A percentile compares a stretch with the other conserved stretches of the same genome.
These are phyloP conservation scores for Penicillium hesseltinei DNA, from an alignment of 2,329 filamentous ascomycete species.

Conservation along the genomic window DNA sequence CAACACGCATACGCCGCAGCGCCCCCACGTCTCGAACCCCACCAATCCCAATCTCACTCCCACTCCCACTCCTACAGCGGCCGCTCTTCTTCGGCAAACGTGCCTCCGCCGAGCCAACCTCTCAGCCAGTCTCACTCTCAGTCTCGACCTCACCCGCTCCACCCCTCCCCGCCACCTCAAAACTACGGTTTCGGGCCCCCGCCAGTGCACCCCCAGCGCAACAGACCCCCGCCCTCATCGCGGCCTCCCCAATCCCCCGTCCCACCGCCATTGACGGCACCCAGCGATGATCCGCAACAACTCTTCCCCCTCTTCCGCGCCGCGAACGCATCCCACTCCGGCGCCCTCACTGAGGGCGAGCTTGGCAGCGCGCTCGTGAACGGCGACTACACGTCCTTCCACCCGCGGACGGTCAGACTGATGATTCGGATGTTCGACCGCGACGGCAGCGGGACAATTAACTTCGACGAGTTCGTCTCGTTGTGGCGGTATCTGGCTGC, in stretches of 20 bases:
- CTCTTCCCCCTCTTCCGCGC: conserved; percentile 84
- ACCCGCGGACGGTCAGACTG: conserved; percentile 91
- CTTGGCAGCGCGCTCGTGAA: conserved; percentile 90
- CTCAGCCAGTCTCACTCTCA: conserved; percentile 43
- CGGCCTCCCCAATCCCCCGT: conserved; percentile 66
- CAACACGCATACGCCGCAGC: conserved; percentile 21
- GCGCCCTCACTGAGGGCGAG: conserved; percentile 80
- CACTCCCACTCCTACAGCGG: conserved; percentile 20
- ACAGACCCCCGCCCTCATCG: conserved; percentile 56
- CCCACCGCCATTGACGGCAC: conserved; percentile 49
- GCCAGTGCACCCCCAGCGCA: conserved; percentile 52
- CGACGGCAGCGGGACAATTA: conserved; percentile 82
- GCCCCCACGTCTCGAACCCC: conserved; percentile 17
- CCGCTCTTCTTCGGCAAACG: conserved; percentile 18
- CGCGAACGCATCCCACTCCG: conserved; percentile 75
- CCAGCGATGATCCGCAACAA: conserved; percentile 55
- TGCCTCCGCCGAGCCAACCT: conserved; percentile 19
- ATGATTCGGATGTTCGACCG: conserved; percentile 99
- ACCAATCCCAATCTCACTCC: conserved; percentile 12
- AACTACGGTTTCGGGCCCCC: conserved; percentile 54
- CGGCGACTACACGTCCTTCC: conserved; percentile 92
- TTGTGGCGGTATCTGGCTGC: conserved; percentile 94
- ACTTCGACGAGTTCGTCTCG: conserved; percentile 93
- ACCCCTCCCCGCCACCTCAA: conserved; percentile 43
- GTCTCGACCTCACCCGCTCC: conserved; percentile 41